Conservation (phyloP, 2,329 filamentous ascomycete genomes). For the Fusarium proliferatum region DNA sequence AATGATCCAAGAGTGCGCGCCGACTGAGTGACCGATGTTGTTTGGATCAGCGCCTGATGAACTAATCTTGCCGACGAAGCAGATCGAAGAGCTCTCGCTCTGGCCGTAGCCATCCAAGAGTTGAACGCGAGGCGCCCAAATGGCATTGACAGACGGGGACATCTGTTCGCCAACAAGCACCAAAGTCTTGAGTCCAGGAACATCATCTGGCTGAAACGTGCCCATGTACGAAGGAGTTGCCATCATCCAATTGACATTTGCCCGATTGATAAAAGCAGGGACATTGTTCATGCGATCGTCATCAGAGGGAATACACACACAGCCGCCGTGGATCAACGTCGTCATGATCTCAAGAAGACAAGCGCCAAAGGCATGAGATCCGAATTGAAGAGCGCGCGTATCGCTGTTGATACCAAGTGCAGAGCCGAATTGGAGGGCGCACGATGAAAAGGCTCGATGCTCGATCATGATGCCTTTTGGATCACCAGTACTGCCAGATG, state of each 20-base stretch:
- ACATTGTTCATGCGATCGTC: constrained; percentile 37
- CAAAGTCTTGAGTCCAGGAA: not conserved
- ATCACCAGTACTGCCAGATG: constrained; percentile 36
- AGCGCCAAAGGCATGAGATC: constrained; percentile 32
- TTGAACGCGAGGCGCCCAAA: constrained; percentile 29
- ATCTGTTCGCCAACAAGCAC: constrained; percentile 9
- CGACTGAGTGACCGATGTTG: constrained; percentile 19
- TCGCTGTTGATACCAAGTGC: not conserved
- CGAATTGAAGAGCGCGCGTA: constrained; percentile 29
- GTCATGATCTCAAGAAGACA: constrained; percentile 28
- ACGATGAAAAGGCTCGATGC: constrained; percentile 3
- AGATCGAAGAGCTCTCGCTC: constrained; percentile 22
- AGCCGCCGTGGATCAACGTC: constrained; percentile 17
- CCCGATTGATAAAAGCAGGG: constrained; percentile 9
- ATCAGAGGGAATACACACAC: constrained; percentile 39
- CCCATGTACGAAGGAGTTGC: constrained; percentile 28
- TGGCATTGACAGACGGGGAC: not conserved
- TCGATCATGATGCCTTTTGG: constrained; percentile 32
- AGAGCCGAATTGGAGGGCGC: not conserved
- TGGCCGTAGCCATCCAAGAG: constrained; percentile 56
- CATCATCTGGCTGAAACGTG: not conserved
- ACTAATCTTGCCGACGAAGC: not conserved
- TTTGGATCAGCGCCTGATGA: not conserved
- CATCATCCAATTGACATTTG: constrained; percentile 25
- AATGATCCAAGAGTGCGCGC: constrained; percentile 28